Percentiles rank a stretch among this genome's conserved stretches.
These are phyloP conservation scores for Angophora floribunda DNA, from an alignment of 345 rosid genomes.

Conservation along the genomic window DNA sequence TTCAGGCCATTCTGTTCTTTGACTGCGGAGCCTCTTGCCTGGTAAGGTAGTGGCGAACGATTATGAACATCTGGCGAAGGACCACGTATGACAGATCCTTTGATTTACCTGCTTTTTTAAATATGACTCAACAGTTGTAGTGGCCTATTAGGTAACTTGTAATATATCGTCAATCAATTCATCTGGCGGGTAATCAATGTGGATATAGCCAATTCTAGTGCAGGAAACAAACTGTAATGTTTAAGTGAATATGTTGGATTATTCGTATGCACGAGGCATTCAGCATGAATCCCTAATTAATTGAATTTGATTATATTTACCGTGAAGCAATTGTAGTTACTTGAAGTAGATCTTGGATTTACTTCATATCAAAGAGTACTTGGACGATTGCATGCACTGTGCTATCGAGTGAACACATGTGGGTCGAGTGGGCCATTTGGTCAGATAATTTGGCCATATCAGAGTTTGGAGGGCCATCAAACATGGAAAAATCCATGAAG, in stretches of 20 bases:
- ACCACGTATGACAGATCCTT: not conserved
- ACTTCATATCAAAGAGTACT: not conserved
- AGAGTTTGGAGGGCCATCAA: not conserved
- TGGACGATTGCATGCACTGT: not conserved
- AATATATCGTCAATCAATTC: not conserved
- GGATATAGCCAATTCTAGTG: not conserved
- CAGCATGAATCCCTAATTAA: not conserved
- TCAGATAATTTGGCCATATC: not conserved
- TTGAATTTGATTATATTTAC: not conserved
- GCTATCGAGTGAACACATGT: not conserved
- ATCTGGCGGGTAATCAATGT: not conserved
- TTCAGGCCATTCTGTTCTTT: not conserved
- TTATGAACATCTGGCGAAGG: not conserved
- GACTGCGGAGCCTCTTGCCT: not conserved
- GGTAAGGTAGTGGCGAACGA: not conserved
- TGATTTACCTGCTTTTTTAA: not conserved
- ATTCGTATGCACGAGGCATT: not conserved
- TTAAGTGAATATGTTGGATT: not conserved
- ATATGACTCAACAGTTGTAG: not conserved
- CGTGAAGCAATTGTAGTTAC: not conserved
- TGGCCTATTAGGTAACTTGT: not conserved
- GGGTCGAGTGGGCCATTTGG: not conserved
- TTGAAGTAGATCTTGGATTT: not conserved
- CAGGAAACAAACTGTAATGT: not conserved
- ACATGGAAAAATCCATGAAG: not conserved